Evolutionary conservation across 805 yeast genomes (phyloP).

Genomic region (Grigorovia humatica): DNA sequence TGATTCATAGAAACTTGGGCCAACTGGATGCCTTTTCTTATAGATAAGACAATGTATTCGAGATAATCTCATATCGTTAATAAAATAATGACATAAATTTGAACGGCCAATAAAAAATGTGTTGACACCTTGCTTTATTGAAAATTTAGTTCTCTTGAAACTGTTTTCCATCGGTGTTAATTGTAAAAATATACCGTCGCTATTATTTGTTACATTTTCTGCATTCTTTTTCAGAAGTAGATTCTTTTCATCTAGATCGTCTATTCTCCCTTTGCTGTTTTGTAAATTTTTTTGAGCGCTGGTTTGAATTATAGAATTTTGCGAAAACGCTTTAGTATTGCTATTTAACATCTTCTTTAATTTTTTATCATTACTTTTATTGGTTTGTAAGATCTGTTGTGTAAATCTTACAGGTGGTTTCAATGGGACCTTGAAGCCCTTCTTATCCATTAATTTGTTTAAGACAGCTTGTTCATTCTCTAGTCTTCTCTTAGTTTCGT

Average conservation of each 20-base stretch:
- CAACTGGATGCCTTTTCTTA: conserved; percentile 53
- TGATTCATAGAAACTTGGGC: conserved; percentile 47
- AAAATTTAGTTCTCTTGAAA: conserved; percentile 37
- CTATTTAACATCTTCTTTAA: background rate
- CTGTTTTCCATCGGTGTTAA: conserved; percentile 44
- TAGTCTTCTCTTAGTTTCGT: conserved; percentile 9
- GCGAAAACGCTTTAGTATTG: conserved; percentile 4
- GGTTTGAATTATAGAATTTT: conserved; percentile 2
- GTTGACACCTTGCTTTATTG: conserved; percentile 56
- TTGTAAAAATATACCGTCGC: conserved; percentile 48
- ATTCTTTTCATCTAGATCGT: background rate
- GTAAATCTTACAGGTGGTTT: conserved; percentile 21
- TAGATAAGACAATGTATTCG: conserved; percentile 69
- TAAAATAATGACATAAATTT: conserved; percentile 46
- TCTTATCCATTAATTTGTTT: conserved; percentile 7
- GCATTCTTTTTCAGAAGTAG: background rate
- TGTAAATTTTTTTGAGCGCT: background rate
- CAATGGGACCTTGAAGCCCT: conserved; percentile 24
- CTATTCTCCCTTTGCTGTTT: no score
- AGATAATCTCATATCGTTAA: conserved; percentile 70
- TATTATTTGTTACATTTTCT: conserved; percentile 8
- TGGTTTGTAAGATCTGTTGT: conserved; percentile 10
- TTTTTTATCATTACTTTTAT: conserved; percentile 2
- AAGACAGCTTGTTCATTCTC: conserved; percentile 10
- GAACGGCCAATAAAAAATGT: conserved; percentile 69